Base-by-base conservation (phyloP, 208 protist genomes). In the Crithidia fasciculata region DNA sequence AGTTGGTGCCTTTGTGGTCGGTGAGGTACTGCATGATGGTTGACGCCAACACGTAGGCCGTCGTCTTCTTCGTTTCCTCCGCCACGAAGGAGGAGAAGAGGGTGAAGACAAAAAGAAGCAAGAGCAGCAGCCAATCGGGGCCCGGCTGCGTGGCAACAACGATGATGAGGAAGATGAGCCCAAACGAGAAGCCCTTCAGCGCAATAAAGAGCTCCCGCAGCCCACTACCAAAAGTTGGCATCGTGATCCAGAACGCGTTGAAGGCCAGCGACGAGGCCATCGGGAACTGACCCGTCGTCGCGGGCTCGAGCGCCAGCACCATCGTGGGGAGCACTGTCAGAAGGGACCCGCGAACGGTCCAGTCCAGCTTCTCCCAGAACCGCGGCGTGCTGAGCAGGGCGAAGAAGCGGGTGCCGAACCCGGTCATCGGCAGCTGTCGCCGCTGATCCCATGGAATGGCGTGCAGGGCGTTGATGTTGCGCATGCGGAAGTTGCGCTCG, bases 301-400 rank as follows among this genome's bases (percentile, higher is more conserved):
- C 55, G 6, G 90, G 90, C 72, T 97, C 88, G 10, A 97, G 80
- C 3, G 88, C 83, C 3, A 97, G 85, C 71, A 97, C 85, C 92
- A 95, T 97, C 12, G 87, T 88, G 16, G 92, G 92, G 6, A 97
- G 64, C 45, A 97, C 87, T 40, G 92, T 95, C 57, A 97, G 81
- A n/a, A 95, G 57, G 18, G 92, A 85, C 4, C 81, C 90, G 28
- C 92, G 90, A 39, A 97, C 74, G 9, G 90, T 85, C 90, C 92
- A 97, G 69, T 97, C 92, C 58, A 95, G 65, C 80, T 95, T 95
- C 76, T 95, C 92, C 90, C 92, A 97, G 58, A 97, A 94, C 59
- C 91, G 87, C 16, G 92, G 92, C 15, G 90, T 88, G 52, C 86
- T 85, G 64, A 95, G 82, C 39, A 95, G 47, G 44, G 89, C 81